These are phyloP conservation scores for Diaporthe batatas DNA, from an alignment of 2,329 filamentous ascomycete genomes.

Conservation along the genomic window DNA sequence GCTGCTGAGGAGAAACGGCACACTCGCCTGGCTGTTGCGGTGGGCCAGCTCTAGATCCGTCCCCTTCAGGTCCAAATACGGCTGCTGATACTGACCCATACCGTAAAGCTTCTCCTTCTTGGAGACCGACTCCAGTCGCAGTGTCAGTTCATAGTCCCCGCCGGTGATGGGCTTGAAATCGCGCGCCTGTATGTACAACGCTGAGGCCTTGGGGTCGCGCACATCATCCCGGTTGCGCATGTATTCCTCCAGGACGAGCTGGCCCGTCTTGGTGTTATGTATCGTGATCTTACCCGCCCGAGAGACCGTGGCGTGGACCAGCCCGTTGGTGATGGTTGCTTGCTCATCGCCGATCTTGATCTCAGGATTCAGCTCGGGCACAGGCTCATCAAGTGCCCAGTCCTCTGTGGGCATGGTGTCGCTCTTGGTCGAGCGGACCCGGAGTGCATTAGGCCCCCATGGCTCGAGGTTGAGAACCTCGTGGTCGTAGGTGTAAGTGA, in stretches of 20 bases:
- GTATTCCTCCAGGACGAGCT: slow-evolving; percentile 66
- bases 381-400: slow-evolving; percentile 55
- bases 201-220: slow-evolving; percentile 69
- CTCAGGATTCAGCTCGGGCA: slow-evolving; percentile 41
- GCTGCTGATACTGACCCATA: slow-evolving; percentile 79
- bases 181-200: slow-evolving; percentile 68
- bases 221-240: slow-evolving; percentile 63
- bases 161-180: slow-evolving; percentile 69
- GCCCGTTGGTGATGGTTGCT: slow-evolving; percentile 62
- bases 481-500: slow-evolving; percentile 55
- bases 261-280: slow-evolving; percentile 55
- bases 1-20: slow-evolving; percentile 72
- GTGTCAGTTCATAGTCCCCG: slow-evolving; percentile 67
- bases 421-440: slow-evolving; percentile 60
- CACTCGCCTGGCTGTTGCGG: slow-evolving; percentile 74
- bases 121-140: slow-evolving; percentile 68
- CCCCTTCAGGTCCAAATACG: slow-evolving; percentile 73
- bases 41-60: slow-evolving; percentile 74
- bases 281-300: slow-evolving; percentile 64
- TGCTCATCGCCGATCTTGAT: slow-evolving; percentile 46
- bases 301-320: slow-evolving; percentile 61
- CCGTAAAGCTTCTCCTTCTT: slow-evolving; percentile 73
- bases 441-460: slow-evolving; percentile 62
- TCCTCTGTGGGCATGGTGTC: slow-evolving; percentile 52
- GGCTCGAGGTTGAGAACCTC: slow-evolving; percentile 62